Evolutionary conservation across 257 asterid genomes (phyloP).

Genomic region (Capsicum chinense): DNA sequence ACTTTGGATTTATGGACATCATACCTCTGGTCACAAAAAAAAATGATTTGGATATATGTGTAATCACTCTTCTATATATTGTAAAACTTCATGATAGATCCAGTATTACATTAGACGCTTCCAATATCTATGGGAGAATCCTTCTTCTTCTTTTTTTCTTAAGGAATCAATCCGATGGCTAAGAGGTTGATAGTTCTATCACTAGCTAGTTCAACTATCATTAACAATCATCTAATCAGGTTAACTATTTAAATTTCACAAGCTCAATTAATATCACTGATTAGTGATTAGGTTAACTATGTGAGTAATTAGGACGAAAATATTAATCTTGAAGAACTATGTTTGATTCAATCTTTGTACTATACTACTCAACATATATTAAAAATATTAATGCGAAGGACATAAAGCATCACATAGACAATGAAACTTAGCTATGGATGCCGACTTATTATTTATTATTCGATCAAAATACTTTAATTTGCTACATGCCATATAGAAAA

Average conservation of each 20-base stretch:
- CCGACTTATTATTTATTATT: neutral
- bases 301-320: neutral
- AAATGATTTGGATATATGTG: neutral
- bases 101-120: too few species aligned
- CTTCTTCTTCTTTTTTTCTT: neutral
- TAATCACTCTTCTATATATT: neutral
- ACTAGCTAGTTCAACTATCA: neutral
- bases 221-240: neutral
- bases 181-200: neutral
- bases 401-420: neutral
- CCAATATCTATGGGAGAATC: neutral
- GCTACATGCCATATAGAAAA: neutral
- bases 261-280: neutral
- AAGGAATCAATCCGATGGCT: neutral
- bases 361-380: neutral
- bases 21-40: conserved; percentile 9
- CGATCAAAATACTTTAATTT: neutral
- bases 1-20: neutral
- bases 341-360: neutral
- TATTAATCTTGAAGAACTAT: too few species aligned
- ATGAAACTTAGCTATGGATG: neutral
- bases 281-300: neutral
- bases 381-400: neutral
- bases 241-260: neutral
- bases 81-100: too few species aligned